Percentiles rank a stretch among this genome's conserved stretches.
These are phyloP conservation scores for Tubosaeta sp. DNA, from an alignment of 768 basidiomycete genomes.

Conservation along the genomic window DNA sequence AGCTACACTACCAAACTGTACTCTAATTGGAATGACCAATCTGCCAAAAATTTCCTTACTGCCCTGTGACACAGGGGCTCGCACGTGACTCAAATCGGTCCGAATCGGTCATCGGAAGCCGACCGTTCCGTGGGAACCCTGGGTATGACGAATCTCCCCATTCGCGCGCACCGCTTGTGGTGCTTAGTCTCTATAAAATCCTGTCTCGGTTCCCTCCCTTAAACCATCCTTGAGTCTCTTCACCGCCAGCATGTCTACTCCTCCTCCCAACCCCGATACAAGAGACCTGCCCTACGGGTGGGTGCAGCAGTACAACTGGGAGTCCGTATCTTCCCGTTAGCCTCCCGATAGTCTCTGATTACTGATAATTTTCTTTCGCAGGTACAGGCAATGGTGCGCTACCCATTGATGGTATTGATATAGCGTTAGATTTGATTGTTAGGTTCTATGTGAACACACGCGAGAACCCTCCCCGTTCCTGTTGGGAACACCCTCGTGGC, in stretches of 20 bases:
- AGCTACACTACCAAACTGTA: too few relatives aligned
- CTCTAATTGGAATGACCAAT: too few relatives aligned
- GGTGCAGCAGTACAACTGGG: conserved; percentile 61
- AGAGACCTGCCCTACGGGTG: conserved; percentile 65
- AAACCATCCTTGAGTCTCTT: background rate
- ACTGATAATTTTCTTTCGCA: conserved; percentile 31
- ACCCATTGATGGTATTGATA: background rate
- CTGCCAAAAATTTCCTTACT: too few relatives aligned
- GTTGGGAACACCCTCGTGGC: conserved; percentile 70
- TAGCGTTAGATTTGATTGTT: conserved; percentile 1
- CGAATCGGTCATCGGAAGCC: too few relatives aligned
- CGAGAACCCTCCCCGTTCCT: conserved; percentile 57
- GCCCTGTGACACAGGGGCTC: too few relatives aligned
- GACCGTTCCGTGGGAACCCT: too few relatives aligned
- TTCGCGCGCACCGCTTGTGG: too few relatives aligned
- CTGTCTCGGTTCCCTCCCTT: conserved; percentile 22
- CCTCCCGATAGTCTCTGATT: conserved; percentile 22
- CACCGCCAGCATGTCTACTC: conserved; percentile 38
- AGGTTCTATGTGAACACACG: conserved; percentile 79
- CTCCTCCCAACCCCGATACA: conserved; percentile 50
- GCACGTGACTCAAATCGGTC: too few relatives aligned
- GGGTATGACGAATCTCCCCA: too few relatives aligned
- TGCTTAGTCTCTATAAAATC: conserved; percentile 21
- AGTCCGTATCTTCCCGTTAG: conserved; percentile 42
- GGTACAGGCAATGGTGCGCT: conserved; percentile 64